Percentiles rank a stretch among this genome's conserved stretches.
phyloP scores from a whole-genome alignment of 441 rosid species.

The Capsella rubella region DNA sequence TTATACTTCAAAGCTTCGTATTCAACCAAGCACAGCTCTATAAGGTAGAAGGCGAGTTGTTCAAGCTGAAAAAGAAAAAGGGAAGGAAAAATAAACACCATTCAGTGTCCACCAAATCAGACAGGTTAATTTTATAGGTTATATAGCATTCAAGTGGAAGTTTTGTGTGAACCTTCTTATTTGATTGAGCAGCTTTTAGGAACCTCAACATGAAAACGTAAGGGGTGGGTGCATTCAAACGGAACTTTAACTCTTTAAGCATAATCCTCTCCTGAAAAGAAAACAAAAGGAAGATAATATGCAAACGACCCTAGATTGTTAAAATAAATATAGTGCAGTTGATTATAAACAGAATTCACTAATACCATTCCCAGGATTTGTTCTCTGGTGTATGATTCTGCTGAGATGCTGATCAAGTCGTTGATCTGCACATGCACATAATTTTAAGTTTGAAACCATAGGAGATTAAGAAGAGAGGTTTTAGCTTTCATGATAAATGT shows the following conservation, averaged over 20 bases:
- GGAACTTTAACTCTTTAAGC: slow-evolving; percentile 79
- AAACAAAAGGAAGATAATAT: slow-evolving; percentile 14
- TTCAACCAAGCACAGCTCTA: slow-evolving; percentile 84
- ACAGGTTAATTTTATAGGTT: slow-evolving; percentile 1
- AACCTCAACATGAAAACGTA: slow-evolving; percentile 95
- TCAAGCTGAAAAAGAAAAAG: slow-evolving; percentile 63
- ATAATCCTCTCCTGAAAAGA: slow-evolving; percentile 75
- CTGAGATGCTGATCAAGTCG: slow-evolving; percentile 87
- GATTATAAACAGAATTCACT: not conserved
- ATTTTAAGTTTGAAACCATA: slow-evolving; percentile 13
- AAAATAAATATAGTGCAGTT: slow-evolving; percentile 3
- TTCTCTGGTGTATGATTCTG: slow-evolving; percentile 80
- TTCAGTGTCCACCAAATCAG: slow-evolving; percentile 14
- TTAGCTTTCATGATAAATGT: slow-evolving; percentile 24
- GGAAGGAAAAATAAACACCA: not conserved
- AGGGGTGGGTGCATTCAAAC: slow-evolving; percentile 84
- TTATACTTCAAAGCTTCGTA: slow-evolving; percentile 81
- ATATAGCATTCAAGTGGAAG: slow-evolving; percentile 7
- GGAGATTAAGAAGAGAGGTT: slow-evolving; percentile 8
- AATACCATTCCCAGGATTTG: slow-evolving; percentile 81
- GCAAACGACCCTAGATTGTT: not conserved
- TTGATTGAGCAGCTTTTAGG: slow-evolving; percentile 90
- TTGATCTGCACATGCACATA: slow-evolving; percentile 60
- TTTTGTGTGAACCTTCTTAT: slow-evolving; percentile 57
- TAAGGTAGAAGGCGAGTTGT: slow-evolving; percentile 84